These are phyloP conservation scores for Globisporangium nunn DNA, from an alignment of 352 stramenopile genomes.

Conservation along the genomic window DNA sequence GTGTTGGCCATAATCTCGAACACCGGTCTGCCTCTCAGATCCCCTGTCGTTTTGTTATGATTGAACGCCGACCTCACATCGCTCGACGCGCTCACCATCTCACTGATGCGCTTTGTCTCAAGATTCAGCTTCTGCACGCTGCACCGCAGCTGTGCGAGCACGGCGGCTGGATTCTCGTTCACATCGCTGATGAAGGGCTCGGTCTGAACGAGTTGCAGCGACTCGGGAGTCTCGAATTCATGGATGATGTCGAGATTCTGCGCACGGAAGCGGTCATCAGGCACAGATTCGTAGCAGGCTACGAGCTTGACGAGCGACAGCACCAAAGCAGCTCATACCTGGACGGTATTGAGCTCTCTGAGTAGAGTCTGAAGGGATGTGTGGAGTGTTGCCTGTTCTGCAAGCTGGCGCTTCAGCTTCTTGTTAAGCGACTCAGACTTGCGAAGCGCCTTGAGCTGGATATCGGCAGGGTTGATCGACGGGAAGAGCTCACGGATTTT, in stretches of 20 bases:
- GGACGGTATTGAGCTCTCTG: constrained; percentile 2
- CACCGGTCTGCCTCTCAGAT: constrained; percentile 3
- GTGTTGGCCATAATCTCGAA: constrained; percentile 10
- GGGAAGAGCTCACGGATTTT: not conserved
- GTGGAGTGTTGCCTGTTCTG: constrained; percentile 2
- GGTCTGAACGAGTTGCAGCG: not conserved
- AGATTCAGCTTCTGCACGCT: constrained; percentile 5
- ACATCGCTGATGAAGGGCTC: not conserved
- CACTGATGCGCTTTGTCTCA: constrained; percentile 4
- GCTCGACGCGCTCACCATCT: not conserved
- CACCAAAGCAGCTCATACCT: not conserved
- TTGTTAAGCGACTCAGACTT: constrained; percentile 5
- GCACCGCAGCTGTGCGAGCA: not conserved
- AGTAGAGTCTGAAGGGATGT: constrained; percentile 6
- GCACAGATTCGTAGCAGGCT: not conserved
- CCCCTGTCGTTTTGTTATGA: constrained; percentile 2
- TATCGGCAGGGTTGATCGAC: constrained; percentile 2
- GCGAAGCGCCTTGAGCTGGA: constrained; percentile 4
- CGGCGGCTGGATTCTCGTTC: not conserved
- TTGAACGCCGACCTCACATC: constrained; percentile 2
- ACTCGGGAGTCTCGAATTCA: not conserved
- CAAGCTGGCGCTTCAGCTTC: constrained; percentile 6
- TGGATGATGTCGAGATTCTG: constrained; percentile 1
- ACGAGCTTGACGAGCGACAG: not conserved
- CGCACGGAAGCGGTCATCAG: not conserved